A percentile compares a stretch with the other conserved stretches of the same genome.
These are phyloP conservation scores for Plasmodium coatneyi DNA, from an alignment of 169 alveolate species.

Conservation along the genomic window DNA sequence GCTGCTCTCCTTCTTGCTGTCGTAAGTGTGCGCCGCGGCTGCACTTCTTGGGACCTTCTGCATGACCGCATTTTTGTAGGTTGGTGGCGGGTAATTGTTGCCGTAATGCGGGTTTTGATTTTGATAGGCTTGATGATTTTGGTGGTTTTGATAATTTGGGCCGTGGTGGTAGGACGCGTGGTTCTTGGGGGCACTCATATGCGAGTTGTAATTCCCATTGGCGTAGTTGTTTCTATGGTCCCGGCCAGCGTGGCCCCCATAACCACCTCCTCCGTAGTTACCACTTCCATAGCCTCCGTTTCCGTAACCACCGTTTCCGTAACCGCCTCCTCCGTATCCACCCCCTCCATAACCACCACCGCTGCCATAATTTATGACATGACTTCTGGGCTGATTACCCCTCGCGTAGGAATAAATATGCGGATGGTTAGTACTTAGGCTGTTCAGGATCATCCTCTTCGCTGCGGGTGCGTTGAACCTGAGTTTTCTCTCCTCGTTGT, in stretches of 20 bases:
- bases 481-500: constrained; percentile 70
- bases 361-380: not conserved
- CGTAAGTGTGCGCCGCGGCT: not conserved
- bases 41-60: constrained; percentile 11
- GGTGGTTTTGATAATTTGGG: constrained; percentile 4
- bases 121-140: not conserved
- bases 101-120: constrained; percentile 16
- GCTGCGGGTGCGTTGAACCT: constrained; percentile 75
- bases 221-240: not conserved
- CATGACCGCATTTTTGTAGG: not conserved
- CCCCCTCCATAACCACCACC: no score
- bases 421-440: constrained; percentile 66
- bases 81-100: constrained; percentile 18
- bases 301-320: not conserved
- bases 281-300: not conserved
- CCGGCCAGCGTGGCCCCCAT: not conserved
- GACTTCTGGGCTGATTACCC: not conserved
- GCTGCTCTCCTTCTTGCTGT: constrained; percentile 17
- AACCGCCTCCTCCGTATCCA: not conserved
- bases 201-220: not conserved
- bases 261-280: not conserved
- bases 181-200: constrained; percentile 9
- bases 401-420: constrained; percentile 45
- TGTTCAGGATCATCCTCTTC: constrained; percentile 60
- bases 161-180: constrained; percentile 11